These are phyloP conservation scores for Pouteria campechiana DNA, from an alignment of 179 eudicot genomes.

Conservation along the genomic window DNA sequence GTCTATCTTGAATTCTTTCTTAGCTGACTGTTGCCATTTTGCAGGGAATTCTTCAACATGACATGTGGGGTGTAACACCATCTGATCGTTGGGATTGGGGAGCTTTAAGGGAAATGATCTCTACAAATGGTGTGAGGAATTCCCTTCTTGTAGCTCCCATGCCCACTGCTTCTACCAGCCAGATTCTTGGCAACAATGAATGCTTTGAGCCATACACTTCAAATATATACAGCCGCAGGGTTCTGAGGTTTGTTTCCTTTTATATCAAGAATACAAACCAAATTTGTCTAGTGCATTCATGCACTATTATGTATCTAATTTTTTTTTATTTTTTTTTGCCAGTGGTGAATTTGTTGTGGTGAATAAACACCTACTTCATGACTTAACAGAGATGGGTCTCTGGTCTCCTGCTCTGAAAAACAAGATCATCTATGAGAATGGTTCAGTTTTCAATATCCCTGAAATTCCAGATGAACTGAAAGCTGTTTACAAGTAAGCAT, in stretches of 20 bases:
- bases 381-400: slow-evolving; percentile 82
- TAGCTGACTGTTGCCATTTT: too few species aligned
- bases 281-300: too few species aligned
- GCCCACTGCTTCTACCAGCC: slow-evolving; percentile 97
- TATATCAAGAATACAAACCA: too few species aligned
- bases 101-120: slow-evolving; percentile 47
- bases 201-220: slow-evolving; percentile 95
- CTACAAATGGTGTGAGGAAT: slow-evolving; percentile 56
- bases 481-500: slow-evolving; percentile 58
- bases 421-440: slow-evolving; percentile 57
- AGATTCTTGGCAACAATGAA: slow-evolving; percentile 88
- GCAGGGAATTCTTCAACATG: slow-evolving; percentile 90
- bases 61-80: slow-evolving; percentile 91
- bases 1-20: too few species aligned
- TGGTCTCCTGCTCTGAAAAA: slow-evolving; percentile 82
- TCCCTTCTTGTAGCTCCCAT: slow-evolving; percentile 93
- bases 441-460: slow-evolving; percentile 66
- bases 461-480: slow-evolving; percentile 61
- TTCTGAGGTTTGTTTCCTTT: slow-evolving; percentile 59
- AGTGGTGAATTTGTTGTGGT: slow-evolving; percentile 98
- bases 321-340: slow-evolving; percentile 7
- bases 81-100: slow-evolving; percentile 88
- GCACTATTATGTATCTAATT: too few species aligned
- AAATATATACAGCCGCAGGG: slow-evolving; percentile 84
- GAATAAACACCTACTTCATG: slow-evolving; percentile 87